Evolutionary conservation across 139 green algal genomes (phyloP), one percentile per base, ranked within the genome.

Genomic region (Chlorella sp.): DNA sequence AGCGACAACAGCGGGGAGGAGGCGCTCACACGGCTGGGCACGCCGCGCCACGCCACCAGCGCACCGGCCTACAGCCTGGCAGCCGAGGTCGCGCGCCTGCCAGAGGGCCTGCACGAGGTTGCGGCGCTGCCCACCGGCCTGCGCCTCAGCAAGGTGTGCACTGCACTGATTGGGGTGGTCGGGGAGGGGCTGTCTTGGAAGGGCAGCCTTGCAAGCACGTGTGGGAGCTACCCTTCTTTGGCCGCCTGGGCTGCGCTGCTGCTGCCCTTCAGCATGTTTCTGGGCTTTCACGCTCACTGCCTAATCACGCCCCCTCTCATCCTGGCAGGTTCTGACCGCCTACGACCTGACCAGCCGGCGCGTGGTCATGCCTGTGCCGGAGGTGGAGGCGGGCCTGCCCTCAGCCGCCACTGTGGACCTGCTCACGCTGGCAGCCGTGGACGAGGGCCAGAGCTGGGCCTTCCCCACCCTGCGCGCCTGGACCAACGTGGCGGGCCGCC

Each of bases 391-490:
- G 26, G 74, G 71, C 34, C 41, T 91, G 34, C 60, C 44, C 34
- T 76, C 78, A 20, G 87, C 80, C 34, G 36, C 70, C n/a, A 32
- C 47, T 21, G 56, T 44, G 17, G 65, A 79, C 73, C 44, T 82
- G n/a, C 82, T 91, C 64, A 92, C 88, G 4, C 81, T 92, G 51
- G 88, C 88, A 23, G 75, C 75, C 0, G 62, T 89, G 74, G 87
- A 90, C 64, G 87, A 90, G 81, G 67, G 68, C 55, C n/a, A 84
- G 75, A 65, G 80, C n/a, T 85, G 89, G 79, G 78, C 86, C 25
- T 87, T 92, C 62, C 70, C 86, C 60, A 83, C 78, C 18, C 85
- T 91, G 62, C 71, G 72, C 17, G 79, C 80, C 21, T 87, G 87
- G 87, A 73, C 60, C 56, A 89, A 73, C 67, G 80, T 88, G 55